phyloP scores from a whole-genome alignment of 768 basidiomycete species.

The Saitozyma podzolica region DNA sequence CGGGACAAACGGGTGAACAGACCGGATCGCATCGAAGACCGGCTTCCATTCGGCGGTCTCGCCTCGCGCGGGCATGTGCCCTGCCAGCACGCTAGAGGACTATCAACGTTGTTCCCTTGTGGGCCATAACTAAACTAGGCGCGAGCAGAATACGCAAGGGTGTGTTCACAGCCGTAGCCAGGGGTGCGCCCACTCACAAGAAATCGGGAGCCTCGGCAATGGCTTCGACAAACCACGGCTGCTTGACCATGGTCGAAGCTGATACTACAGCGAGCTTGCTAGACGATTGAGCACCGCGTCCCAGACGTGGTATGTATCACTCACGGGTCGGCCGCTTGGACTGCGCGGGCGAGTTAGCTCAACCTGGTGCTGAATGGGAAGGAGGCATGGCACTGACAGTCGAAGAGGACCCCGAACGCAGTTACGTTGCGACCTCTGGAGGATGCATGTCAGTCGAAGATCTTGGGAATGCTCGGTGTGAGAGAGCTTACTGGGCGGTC shows the following conservation, averaged over 20 bases:
- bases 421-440: slow-evolving; percentile 69
- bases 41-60: slow-evolving; percentile 60
- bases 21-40: slow-evolving; percentile 72
- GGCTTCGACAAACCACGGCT: slow-evolving; percentile 76
- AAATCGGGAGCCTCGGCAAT: slow-evolving; percentile 79
- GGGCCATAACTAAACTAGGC: background rate
- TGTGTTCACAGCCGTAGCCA: background rate
- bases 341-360: slow-evolving; percentile 4
- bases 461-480: background rate
- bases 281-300: background rate
- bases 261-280: slow-evolving; percentile 72
- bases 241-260: slow-evolving; percentile 73
- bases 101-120: background rate
- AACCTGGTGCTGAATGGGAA: background rate
- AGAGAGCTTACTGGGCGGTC: slow-evolving; percentile 63
- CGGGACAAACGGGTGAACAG: slow-evolving; percentile 70
- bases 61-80: slow-evolving; percentile 77
- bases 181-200: slow-evolving; percentile 55
- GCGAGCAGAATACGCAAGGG: background rate
- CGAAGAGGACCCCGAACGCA: slow-evolving; percentile 73
- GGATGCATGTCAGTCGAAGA: background rate
- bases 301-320: slow-evolving; percentile 1
- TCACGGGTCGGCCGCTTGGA: slow-evolving; percentile 57
- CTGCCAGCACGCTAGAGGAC: slow-evolving; percentile 50
- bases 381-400: slow-evolving; percentile 56